These are phyloP conservation scores for Gossypium rotundifolium DNA, from an alignment of 345 rosid species.

Conservation along the genomic window DNA sequence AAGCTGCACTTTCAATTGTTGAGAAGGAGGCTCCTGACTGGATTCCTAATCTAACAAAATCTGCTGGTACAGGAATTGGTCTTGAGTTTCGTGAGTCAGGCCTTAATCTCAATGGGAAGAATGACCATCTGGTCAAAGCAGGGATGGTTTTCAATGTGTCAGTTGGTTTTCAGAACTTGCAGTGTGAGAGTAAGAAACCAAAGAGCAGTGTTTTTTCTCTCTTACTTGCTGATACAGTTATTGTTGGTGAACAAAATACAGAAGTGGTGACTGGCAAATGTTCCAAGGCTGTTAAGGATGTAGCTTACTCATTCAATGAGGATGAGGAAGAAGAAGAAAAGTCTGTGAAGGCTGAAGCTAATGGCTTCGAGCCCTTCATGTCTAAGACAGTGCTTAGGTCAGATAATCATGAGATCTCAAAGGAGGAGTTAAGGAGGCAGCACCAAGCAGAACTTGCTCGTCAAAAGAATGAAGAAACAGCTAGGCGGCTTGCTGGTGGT, in stretches of 20 bases:
- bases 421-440: conserved; percentile 91
- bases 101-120: conserved; percentile 69
- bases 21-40: conserved; percentile 80
- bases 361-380: conserved; percentile 30
- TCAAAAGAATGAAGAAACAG: conserved; percentile 96
- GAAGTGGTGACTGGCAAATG: conserved; percentile 61
- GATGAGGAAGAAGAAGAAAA: conserved; percentile 74
- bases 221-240: conserved; percentile 81
- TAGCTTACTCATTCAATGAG: conserved; percentile 85
- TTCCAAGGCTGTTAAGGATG: conserved; percentile 75
- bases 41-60: conserved; percentile 62
- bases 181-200: conserved; percentile 43
- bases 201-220: conserved; percentile 60
- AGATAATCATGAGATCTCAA: conserved; percentile 78
- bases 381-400: conserved; percentile 88
- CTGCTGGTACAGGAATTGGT: conserved; percentile 96
- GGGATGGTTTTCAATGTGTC: conserved; percentile 83
- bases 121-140: conserved; percentile 53
- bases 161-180: conserved; percentile 90
- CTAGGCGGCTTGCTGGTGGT: conserved; percentile 83
- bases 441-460: conserved; percentile 99
- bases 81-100: conserved; percentile 95
- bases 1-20: conserved; percentile 69
- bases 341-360: conserved; percentile 33
- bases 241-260: conserved; percentile 52